Base-by-base conservation (phyloP, 1,139 yeast genomes). In the Kurtzmaniella quercitrusa region DNA sequence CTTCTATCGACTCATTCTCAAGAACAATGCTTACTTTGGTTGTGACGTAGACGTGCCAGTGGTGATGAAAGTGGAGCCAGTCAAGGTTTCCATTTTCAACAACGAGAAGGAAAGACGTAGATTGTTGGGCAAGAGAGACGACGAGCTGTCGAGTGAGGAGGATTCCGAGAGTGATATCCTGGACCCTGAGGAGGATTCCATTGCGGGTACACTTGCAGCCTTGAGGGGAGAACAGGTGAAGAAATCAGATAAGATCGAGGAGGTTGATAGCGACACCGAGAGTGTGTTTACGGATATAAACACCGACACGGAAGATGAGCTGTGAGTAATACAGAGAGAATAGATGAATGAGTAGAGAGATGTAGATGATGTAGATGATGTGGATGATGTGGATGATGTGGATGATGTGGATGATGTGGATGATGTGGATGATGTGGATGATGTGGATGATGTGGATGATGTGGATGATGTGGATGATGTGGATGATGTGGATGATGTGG, bases 21-120 rank as follows among this genome's bases (percentile, higher is more conserved):
- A 79, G 58, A 81, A 82, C 46, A 73, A 84, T 46, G 79, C 82
- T 40, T 85, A 85, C 60, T 85, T 81, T 58, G 89, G 91, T 3
- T 66, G 77, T 23, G 95, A 85, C 59, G 62, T 85, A 17, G 93
- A 85, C 56, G 72, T 83, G 49, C 85, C 89, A 11, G 58, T 85
- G 45, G 69, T 67, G 29, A 74, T 85, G 81, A 69, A 73, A 16
- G 90, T 85, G 24, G 68, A 75, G 49, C 79, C 84, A 34, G 50
- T 56, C 27, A 50, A 46, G 11, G 42, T 52, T 14, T 43, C 41
- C 23, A 46, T 49, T 23, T 36, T 36, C 38, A 44, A 45, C 34
- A 46, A 46, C 34, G 46, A 45, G 45, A 43, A 44, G 53, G 52
- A 46, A 50, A 52, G 37, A 40, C 49, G 42, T 51, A 46, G 12